Percentiles rank a stretch among this genome's conserved stretches.
These are phyloP conservation scores for Fonsecaea multimorphosa DNA, from an alignment of 2,329 filamentous ascomycete species.

Conservation along the genomic window DNA sequence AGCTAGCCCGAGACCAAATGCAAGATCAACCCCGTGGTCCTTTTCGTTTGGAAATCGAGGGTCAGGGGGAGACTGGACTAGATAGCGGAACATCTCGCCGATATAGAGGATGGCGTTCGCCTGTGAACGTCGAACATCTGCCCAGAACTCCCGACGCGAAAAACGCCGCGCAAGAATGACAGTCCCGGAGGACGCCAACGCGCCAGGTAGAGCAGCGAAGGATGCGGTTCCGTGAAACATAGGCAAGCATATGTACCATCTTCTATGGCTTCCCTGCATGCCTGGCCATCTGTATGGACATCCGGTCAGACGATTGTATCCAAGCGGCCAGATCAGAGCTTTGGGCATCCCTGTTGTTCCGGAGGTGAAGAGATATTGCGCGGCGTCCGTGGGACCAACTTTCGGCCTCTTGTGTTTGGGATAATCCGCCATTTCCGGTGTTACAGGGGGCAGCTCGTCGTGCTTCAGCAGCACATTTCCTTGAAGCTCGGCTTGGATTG, in stretches of 20 bases:
- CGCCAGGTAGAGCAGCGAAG: slow-evolving; percentile 47
- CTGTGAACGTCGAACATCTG: slow-evolving; percentile 28
- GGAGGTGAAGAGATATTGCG: slow-evolving; percentile 41
- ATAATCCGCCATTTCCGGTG: slow-evolving; percentile 31
- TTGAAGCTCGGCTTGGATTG: not conserved
- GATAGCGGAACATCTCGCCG: slow-evolving; percentile 38
- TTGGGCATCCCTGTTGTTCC: slow-evolving; percentile 48
- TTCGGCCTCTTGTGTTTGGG: slow-evolving; percentile 28
- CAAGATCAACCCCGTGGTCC: slow-evolving; percentile 28
- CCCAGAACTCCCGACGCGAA: slow-evolving; percentile 36
- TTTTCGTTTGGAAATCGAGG: slow-evolving; percentile 31
- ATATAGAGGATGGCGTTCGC: slow-evolving; percentile 38
- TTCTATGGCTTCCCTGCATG: slow-evolving; percentile 51
- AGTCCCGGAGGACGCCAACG: slow-evolving; percentile 27
- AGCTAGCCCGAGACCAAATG: slow-evolving; percentile 29
- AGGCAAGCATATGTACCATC: slow-evolving; percentile 55
- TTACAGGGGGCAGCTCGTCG: slow-evolving; percentile 25
- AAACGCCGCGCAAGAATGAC: slow-evolving; percentile 39
- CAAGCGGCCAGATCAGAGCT: slow-evolving; percentile 32
- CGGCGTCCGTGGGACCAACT: slow-evolving; percentile 27
- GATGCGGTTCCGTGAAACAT: slow-evolving; percentile 58
- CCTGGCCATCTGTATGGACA: slow-evolving; percentile 41
- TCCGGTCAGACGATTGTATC: slow-evolving; percentile 20
- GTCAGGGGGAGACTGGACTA: slow-evolving; percentile 33
- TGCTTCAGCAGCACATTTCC: slow-evolving; percentile 16